phyloP scores from a whole-genome alignment of 306 rosid genomes.

The Ochetophila trinervis region DNA sequence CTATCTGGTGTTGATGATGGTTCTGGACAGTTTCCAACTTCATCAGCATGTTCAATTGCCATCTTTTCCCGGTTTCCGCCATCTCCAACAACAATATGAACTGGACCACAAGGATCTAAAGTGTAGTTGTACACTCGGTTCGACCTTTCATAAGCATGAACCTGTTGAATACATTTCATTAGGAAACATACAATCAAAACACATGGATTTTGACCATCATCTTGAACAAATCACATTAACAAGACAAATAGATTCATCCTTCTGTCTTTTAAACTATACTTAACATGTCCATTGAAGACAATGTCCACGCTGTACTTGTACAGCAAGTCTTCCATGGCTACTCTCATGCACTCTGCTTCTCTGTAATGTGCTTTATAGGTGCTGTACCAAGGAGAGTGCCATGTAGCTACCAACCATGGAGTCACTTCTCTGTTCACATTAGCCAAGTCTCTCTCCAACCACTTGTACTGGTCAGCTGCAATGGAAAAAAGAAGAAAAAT shows the following conservation, averaged over 20 bases:
- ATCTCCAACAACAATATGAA: conserved; percentile 70
- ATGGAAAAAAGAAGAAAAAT: neutral
- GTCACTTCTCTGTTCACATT: conserved; percentile 66
- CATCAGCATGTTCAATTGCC: conserved; percentile 74
- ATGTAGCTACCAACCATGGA: conserved; percentile 89
- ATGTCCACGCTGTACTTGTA: conserved; percentile 66
- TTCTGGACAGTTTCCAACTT: conserved; percentile 84
- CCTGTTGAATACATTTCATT: conserved; percentile 37
- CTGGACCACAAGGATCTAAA: conserved; percentile 84
- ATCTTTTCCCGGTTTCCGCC: conserved; percentile 90
- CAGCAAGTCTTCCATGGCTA: conserved; percentile 73
- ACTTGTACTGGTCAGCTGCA: conserved; percentile 72
- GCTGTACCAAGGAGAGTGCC: conserved; percentile 97
- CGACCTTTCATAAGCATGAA: conserved; percentile 90
- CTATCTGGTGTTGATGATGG: conserved; percentile 54
- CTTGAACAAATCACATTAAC: neutral
- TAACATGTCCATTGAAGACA: conserved; percentile 90
- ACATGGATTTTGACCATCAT: neutral
- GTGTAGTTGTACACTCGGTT: conserved; percentile 85
- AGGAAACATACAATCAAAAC: neutral
- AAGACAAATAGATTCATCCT: neutral
- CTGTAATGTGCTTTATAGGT: conserved; percentile 76
- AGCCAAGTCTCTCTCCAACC: conserved; percentile 82
- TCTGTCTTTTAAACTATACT: conserved; percentile 16
- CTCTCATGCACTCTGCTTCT: conserved; percentile 94